A percentile compares a stretch with the other conserved stretches of the same genome.
Evolutionary conservation across 345 rosid species (phyloP).

Genomic region (Eucalyptus polybractea): DNA sequence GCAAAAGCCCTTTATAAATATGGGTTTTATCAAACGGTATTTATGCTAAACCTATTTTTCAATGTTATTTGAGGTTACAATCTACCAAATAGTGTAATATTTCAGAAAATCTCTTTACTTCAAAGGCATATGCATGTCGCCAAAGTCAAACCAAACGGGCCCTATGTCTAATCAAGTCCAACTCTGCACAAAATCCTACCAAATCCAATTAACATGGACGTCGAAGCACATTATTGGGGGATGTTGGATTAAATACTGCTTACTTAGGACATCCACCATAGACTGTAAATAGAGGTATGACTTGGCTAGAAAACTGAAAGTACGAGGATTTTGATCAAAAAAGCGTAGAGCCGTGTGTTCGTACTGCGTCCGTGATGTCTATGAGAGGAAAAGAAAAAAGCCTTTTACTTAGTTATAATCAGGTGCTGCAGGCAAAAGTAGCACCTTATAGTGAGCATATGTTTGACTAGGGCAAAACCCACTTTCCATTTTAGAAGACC

Average conservation of each 20-base stretch:
- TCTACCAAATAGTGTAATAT: no score
- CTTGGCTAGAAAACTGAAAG: background rate
- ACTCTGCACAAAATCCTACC: accelerated
- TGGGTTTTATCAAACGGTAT: no score
- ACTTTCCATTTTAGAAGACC: background rate
- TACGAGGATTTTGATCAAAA: background rate
- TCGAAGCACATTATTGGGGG: background rate
- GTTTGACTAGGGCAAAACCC: background rate
- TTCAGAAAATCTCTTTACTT: no score
- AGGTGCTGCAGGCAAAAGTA: background rate
- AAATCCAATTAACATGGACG: background rate
- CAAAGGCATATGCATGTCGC: no score
- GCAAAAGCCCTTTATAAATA: no score
- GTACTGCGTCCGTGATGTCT: background rate
- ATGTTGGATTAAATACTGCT: background rate
- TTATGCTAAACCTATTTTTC: accelerated
- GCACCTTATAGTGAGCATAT: background rate
- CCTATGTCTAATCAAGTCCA: background rate
- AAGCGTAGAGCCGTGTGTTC: background rate
- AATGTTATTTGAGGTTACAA: no score
- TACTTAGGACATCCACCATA: background rate
- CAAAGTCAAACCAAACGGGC: no score
- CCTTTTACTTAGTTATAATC: background rate
- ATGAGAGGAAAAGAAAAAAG: background rate
- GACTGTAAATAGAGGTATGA: background rate